Percentiles rank a stretch among this genome's conserved stretches.
These are phyloP conservation scores for Liquidambar formosana DNA, from an alignment of 164 flowering plant species.

Conservation along the genomic window DNA sequence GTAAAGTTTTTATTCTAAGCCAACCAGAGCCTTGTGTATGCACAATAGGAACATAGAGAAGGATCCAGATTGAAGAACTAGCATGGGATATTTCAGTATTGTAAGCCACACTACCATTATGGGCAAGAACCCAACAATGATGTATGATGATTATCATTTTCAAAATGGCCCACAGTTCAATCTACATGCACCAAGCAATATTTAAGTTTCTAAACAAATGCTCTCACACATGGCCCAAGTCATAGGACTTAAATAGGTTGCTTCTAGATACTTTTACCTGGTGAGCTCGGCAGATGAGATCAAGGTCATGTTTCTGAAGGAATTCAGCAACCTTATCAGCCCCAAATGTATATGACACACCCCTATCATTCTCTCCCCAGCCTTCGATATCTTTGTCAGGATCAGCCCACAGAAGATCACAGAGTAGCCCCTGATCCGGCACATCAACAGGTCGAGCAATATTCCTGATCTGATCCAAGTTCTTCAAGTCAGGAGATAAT, in stretches of 20 bases:
- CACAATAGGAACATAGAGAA: too few species aligned
- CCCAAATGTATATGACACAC: conserved; percentile 68
- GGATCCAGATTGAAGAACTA: too few species aligned
- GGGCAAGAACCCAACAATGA: too few species aligned
- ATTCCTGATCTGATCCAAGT: conserved; percentile 60
- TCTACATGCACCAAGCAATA: too few species aligned
- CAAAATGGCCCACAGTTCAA: too few species aligned
- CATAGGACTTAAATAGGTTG: neutral
- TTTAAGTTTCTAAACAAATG: neutral
- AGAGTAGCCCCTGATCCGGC: conserved; percentile 67
- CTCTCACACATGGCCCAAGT: neutral
- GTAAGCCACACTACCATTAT: too few species aligned
- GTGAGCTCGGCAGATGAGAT: conserved; percentile 68
- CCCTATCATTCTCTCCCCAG: conserved; percentile 71
- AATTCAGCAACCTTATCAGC: conserved; percentile 59
- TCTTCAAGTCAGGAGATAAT: conserved; percentile 56
- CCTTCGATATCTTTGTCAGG: conserved; percentile 58
- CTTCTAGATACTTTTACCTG: conserved; percentile 38
- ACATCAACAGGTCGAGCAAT: conserved; percentile 67
- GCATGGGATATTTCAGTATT: too few species aligned
- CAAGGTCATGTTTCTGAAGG: conserved; percentile 61
- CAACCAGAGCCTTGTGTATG: too few species aligned
- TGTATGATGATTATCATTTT: too few species aligned
- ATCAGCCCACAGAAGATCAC: conserved; percentile 69
- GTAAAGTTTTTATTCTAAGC: too few species aligned